Evolutionary conservation across 768 basidiomycete species (phyloP), one percentile per base, ranked within the genome.

Genomic region (Lactarius indigo): DNA sequence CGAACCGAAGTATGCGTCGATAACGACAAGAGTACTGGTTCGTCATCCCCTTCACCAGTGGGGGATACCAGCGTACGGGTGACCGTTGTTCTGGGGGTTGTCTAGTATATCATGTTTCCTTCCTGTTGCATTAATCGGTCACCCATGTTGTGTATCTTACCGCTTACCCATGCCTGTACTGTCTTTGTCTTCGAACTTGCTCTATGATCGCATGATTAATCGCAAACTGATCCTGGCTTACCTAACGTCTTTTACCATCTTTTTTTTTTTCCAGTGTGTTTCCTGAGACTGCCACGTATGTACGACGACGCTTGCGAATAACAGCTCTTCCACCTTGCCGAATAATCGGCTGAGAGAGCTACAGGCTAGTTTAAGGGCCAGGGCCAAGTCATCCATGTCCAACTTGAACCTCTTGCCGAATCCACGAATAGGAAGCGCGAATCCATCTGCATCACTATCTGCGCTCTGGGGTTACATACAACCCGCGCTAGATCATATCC

Each of bases 61-160:
- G 69, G 62, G 31, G 59, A 87, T 68, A 79, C 85, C 33, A 92
- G 92, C 72, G 73, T 96, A 70, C 79, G 93, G 64, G 92, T 90
- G 41, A 94, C 90, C 15, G 84, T 95, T 62, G 82, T 93, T 23
- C 75, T 95, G 50, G 92, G 91, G 2, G 77, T 94, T 35, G 87
- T 93, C 37, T 94, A 75, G 65, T 18, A 15, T 41, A 13, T 58
- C 26, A 2, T 37, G 26, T 63, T 60, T 39, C 30, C 31, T 18
- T 52, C 5, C 31, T 2, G 18, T 26, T 37, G 10, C 15, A 20
- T 28, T 26, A 41, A 5, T 50, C 30, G 12, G 18, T 37, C 41
- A 15, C 9, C 20, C 26, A 39, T 54, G 47, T 23, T 26, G 41
- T 57, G n/a, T 47, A 37, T 9, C 8, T n/a, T 64, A 26, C 37